phyloP scores from a whole-genome alignment of 2,329 filamentous ascomycete species.

The Neoscytalidium dimidiatum region DNA sequence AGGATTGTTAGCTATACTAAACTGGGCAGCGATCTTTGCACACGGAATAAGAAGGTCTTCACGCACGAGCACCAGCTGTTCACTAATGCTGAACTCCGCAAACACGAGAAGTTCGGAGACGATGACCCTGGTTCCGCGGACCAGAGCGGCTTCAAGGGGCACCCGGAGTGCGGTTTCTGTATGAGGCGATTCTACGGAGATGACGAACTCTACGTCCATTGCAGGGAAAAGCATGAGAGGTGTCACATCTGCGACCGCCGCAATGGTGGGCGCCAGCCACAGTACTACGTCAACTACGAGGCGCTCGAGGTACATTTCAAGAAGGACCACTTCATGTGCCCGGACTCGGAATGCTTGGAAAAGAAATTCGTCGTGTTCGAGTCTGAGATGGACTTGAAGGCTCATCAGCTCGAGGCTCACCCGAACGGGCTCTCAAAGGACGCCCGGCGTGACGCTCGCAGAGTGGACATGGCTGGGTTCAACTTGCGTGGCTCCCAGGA shows the following conservation, averaged over 20 bases:
- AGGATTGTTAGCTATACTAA: not conserved
- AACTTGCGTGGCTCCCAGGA: constrained; percentile 75
- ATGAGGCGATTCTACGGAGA: constrained; percentile 90
- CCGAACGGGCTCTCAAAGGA: constrained; percentile 80
- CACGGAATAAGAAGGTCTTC: constrained; percentile 95
- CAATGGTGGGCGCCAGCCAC: constrained; percentile 65
- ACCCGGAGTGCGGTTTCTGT: constrained; percentile 93
- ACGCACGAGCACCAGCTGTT: constrained; percentile 97
- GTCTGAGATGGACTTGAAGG: constrained; percentile 91
- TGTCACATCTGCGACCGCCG: constrained; percentile 89
- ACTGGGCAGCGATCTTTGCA: constrained; percentile 71
- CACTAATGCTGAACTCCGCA: constrained; percentile 74
- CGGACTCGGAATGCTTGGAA: constrained; percentile 84
- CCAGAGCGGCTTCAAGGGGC: constrained; percentile 94
- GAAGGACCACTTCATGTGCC: constrained; percentile 82
- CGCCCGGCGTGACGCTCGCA: constrained; percentile 75
- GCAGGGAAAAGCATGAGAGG: constrained; percentile 88
- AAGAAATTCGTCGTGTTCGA: constrained; percentile 98
- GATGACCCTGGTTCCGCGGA: constrained; percentile 86
- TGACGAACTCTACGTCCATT: constrained; percentile 92
- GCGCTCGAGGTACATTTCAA: constrained; percentile 84
- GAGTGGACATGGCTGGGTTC: constrained; percentile 86
- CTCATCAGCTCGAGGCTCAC: constrained; percentile 84
- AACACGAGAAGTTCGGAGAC: constrained; percentile 88
- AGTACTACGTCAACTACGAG: constrained; percentile 90